These are phyloP conservation scores for Penicillium sp. DNA, from an alignment of 2,329 filamentous ascomycete species.

Conservation along the genomic window DNA sequence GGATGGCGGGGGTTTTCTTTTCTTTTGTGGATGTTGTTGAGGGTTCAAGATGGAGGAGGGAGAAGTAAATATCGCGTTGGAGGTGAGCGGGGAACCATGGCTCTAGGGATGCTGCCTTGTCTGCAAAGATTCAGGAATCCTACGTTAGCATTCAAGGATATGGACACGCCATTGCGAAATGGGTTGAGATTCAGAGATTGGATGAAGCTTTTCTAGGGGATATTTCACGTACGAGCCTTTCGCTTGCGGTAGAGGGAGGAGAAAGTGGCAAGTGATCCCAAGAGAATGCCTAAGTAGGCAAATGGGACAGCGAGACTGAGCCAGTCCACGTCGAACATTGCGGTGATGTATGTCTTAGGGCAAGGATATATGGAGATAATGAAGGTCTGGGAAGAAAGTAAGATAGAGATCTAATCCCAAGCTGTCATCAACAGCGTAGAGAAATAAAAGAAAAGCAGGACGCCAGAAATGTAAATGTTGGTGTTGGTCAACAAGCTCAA, in stretches of 20 bases:
- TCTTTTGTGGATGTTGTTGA: slow-evolving; percentile 50
- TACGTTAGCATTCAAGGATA: slow-evolving; percentile 15
- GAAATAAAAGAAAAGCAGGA: not conserved
- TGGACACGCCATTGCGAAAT: not conserved
- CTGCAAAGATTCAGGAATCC: slow-evolving; percentile 33
- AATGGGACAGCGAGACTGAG: slow-evolving; percentile 80
- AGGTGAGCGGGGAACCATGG: slow-evolving; percentile 93
- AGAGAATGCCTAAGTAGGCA: slow-evolving; percentile 82
- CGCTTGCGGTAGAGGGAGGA: slow-evolving; percentile 89
- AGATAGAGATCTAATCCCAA: not conserved
- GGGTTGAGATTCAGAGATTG: not conserved
- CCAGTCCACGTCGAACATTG: slow-evolving; percentile 64
- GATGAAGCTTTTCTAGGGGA: not conserved
- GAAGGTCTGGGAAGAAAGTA: not conserved
- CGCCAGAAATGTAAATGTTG: not conserved
- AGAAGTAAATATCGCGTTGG: slow-evolving; percentile 91
- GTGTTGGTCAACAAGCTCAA: slow-evolving; percentile 9
- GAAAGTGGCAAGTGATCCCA: slow-evolving; percentile 87
- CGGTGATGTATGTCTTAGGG: slow-evolving; percentile 13
- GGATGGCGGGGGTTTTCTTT: slow-evolving; percentile 68
- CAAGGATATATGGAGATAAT: not conserved
- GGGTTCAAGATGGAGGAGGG: slow-evolving; percentile 76
- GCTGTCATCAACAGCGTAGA: not conserved
- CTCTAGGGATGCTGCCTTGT: slow-evolving; percentile 76
- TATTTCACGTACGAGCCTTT: slow-evolving; percentile 66